These are phyloP conservation scores for Microcyclospora tardicrescens DNA, from an alignment of 2,329 filamentous ascomycete genomes.

Conservation along the genomic window DNA sequence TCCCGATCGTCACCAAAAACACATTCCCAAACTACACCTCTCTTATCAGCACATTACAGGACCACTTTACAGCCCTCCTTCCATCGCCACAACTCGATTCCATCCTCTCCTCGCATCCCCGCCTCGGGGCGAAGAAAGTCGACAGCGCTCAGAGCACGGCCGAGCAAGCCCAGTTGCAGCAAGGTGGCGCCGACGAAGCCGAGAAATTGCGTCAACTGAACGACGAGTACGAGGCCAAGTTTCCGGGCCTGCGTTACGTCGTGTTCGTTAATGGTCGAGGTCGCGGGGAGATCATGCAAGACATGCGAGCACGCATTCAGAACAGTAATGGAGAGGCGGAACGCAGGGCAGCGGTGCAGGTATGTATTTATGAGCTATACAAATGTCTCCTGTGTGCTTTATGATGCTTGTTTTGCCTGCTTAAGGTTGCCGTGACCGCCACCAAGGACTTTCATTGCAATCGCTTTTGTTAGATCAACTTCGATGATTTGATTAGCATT, in stretches of 20 bases:
- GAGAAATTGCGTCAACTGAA: conserved; percentile 53
- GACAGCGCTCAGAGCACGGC: conserved; percentile 69
- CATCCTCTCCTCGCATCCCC: conserved; percentile 70
- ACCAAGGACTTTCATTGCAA: not conserved
- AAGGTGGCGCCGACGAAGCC: conserved; percentile 40
- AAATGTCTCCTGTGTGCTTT: conserved; percentile 2
- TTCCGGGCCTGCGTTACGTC: conserved; percentile 76
- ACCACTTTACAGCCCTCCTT: conserved; percentile 48
- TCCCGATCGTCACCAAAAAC: conserved; percentile 50
- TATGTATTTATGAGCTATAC: conserved; percentile 27
- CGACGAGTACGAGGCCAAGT: conserved; percentile 62
- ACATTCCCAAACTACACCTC: conserved; percentile 54
- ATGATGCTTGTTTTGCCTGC: not conserved
- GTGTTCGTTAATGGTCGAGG: conserved; percentile 80
- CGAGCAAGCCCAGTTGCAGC: conserved; percentile 63
- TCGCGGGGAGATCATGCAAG: conserved; percentile 60
- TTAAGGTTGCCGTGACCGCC: not conserved
- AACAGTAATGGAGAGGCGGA: conserved; percentile 54
- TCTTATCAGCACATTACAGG: conserved; percentile 54
- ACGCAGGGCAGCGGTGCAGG: conserved; percentile 60
- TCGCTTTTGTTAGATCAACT: conserved; percentile 6
- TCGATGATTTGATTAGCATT: too few relatives aligned
- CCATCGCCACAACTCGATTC: conserved; percentile 46
- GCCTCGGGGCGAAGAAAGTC: conserved; percentile 67
- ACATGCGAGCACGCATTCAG: conserved; percentile 65